Percentiles rank a stretch among this genome's conserved stretches.
These are phyloP conservation scores for Yarrowia hollandica DNA, from an alignment of 805 yeast species.

Conservation along the genomic window DNA sequence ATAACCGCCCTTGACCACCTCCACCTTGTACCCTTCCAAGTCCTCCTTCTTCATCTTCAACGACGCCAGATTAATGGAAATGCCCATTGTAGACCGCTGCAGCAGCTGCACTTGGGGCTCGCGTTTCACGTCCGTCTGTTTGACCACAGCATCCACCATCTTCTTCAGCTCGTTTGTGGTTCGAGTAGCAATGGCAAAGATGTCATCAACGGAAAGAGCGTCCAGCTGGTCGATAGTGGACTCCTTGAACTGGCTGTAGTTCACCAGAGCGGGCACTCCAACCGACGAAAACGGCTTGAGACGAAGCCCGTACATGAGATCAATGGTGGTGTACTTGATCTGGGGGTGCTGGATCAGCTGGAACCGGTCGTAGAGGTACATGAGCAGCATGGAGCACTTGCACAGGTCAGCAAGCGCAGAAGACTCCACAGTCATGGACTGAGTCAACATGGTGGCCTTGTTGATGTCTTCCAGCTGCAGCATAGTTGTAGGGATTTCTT, in stretches of 20 bases:
- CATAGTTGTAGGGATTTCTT: conserved; percentile 32
- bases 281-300: conserved; percentile 78
- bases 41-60: conserved; percentile 5
- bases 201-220: not conserved
- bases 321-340: conserved; percentile 34
- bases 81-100: conserved; percentile 20
- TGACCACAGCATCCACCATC: conserved; percentile 25
- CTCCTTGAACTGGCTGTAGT: conserved; percentile 15
- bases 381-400: conserved; percentile 21
- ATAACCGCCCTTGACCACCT: conserved; percentile 17
- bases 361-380: conserved; percentile 15
- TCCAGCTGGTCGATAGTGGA: conserved; percentile 6
- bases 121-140: conserved; percentile 21
- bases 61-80: conserved; percentile 4
- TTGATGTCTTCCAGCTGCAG: conserved; percentile 5
- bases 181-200: conserved; percentile 19
- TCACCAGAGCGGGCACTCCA: conserved; percentile 60
- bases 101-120: conserved; percentile 26
- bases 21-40: not conserved
- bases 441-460: conserved; percentile 38
- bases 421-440: conserved; percentile 38
- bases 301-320: conserved; percentile 54
- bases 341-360: conserved; percentile 10
- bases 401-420: conserved; percentile 40
- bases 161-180: conserved; percentile 10